phyloP scores from a whole-genome alignment of 164 flowering plant genomes.

The Aristolochia fimbriata region DNA sequence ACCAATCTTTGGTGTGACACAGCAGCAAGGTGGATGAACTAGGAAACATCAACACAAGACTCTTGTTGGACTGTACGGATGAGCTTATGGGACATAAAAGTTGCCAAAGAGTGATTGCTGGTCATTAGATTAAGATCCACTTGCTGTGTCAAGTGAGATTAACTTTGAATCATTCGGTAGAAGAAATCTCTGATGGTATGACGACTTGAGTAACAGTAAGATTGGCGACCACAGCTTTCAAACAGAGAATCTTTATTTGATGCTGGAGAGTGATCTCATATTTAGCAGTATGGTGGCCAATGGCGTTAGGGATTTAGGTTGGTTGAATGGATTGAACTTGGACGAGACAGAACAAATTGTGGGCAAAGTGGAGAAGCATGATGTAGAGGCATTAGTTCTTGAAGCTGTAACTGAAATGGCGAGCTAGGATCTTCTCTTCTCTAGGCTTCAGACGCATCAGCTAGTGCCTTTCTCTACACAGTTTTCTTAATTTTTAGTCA shows the following conservation, averaged over 20 bases:
- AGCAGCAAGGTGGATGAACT: constrained; percentile 7
- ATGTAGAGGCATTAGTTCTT: constrained; percentile 39
- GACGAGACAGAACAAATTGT: constrained; percentile 40
- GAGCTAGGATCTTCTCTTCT: no score
- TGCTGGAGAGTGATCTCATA: constrained; percentile 46
- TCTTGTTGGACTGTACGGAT: constrained; percentile 47
- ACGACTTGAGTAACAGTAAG: constrained; percentile 25
- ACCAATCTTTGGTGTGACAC: constrained; percentile 9
- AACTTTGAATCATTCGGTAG: constrained; percentile 39
- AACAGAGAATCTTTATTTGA: constrained; percentile 20
- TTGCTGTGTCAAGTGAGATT: constrained; percentile 5
- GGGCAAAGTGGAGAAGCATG: constrained; percentile 34
- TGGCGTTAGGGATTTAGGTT: constrained; percentile 55
- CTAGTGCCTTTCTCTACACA: no score
- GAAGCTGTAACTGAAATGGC: constrained; percentile 28
- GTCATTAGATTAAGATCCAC: constrained; percentile 1
- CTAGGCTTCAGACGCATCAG: no score
- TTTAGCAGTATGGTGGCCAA: constrained; percentile 22
- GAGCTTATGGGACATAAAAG: constrained; percentile 43
- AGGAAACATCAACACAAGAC: constrained; percentile 10
- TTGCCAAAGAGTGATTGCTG: constrained; percentile 9
- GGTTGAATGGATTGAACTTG: constrained; percentile 35
- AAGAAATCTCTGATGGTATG: constrained; percentile 45
- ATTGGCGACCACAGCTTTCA: constrained; percentile 12
- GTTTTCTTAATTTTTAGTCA: no score